Conservation (phyloP, 768 basidiomycete species). For the Tylopilus subfusipes region DNA sequence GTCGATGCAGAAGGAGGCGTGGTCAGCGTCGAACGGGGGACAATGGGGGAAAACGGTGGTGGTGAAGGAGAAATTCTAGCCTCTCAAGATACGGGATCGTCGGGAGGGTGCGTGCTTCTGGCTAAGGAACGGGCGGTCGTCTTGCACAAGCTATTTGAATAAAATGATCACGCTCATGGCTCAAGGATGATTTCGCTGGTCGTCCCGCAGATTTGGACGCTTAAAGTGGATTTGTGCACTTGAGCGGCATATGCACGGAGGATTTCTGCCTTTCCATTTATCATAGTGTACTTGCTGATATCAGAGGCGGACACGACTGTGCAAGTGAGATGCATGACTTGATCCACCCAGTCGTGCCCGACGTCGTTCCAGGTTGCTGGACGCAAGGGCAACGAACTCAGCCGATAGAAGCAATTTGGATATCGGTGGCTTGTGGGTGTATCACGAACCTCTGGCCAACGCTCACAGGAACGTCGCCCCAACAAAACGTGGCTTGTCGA, state of each 20-base stretch:
- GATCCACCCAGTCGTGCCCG: background rate
- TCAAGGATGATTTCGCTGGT: background rate
- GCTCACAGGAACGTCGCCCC: background rate
- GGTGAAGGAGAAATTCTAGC: constrained; percentile 8
- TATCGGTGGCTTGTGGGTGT: background rate
- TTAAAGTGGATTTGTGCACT: background rate
- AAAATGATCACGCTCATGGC: background rate
- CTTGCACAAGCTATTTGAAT: constrained; percentile 24
- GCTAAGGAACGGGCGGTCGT: constrained; percentile 24
- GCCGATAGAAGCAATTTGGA: background rate
- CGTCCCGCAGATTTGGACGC: too few relatives aligned
- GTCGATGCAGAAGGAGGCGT: constrained; percentile 40
- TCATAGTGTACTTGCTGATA: background rate
- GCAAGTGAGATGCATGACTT: background rate
- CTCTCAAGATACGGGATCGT: background rate
- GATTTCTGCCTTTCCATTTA: background rate
- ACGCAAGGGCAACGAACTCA: too few relatives aligned
- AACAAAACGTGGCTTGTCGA: background rate
- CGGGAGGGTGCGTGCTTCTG: constrained; percentile 17
- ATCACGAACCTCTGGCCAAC: background rate
- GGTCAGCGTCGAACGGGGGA: constrained; percentile 23
- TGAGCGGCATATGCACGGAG: background rate
- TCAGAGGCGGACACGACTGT: background rate
- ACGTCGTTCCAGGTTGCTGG: background rate
- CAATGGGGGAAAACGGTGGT: constrained; percentile 18